Percentiles rank a stretch among this genome's conserved stretches.
phyloP scores from a whole-genome alignment of 139 green algal genomes.

The Coccomyxa sp. region DNA sequence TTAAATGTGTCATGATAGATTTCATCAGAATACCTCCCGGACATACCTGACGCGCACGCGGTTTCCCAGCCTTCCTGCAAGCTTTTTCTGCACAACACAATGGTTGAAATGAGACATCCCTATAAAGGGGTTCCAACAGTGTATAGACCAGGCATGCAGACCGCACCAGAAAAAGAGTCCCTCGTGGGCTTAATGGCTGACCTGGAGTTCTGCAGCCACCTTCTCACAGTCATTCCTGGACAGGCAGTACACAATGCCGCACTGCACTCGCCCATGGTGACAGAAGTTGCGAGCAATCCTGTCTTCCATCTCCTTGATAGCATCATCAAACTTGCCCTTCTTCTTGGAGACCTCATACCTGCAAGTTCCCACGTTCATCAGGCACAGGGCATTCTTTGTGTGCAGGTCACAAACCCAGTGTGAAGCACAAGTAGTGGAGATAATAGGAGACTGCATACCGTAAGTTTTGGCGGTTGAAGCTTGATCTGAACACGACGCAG shows the following conservation, averaged over 20 bases:
- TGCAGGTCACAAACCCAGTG: not conserved
- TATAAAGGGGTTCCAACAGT: too few relatives aligned
- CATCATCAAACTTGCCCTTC: slow-evolving; percentile 3
- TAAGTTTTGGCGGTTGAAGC: slow-evolving; percentile 94
- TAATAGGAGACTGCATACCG: slow-evolving; percentile 2
- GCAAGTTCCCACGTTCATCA: not conserved
- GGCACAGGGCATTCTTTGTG: too few relatives aligned
- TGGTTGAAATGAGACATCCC: too few relatives aligned
- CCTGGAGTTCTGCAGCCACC: slow-evolving; percentile 61
- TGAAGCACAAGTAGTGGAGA: not conserved
- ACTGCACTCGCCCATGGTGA: slow-evolving; percentile 37
- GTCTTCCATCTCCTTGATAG: not conserved
- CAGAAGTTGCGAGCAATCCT: slow-evolving; percentile 44
- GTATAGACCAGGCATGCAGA: too few relatives aligned
- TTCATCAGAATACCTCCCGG: too few relatives aligned
- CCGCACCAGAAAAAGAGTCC: too few relatives aligned
- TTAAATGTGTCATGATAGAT: too few relatives aligned
- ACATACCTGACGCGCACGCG: not conserved
- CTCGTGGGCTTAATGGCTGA: not conserved
- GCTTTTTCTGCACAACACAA: not conserved
- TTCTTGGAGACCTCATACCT: slow-evolving; percentile 13
- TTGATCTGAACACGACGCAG: slow-evolving; percentile 77
- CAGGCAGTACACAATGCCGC: slow-evolving; percentile 96
- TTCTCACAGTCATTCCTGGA: slow-evolving; percentile 72
- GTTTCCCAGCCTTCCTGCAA: not conserved